Evolutionary conservation across 495 filamentous ascomycete species (phyloP).

Genomic region (Penicillium atrosanguineum): DNA sequence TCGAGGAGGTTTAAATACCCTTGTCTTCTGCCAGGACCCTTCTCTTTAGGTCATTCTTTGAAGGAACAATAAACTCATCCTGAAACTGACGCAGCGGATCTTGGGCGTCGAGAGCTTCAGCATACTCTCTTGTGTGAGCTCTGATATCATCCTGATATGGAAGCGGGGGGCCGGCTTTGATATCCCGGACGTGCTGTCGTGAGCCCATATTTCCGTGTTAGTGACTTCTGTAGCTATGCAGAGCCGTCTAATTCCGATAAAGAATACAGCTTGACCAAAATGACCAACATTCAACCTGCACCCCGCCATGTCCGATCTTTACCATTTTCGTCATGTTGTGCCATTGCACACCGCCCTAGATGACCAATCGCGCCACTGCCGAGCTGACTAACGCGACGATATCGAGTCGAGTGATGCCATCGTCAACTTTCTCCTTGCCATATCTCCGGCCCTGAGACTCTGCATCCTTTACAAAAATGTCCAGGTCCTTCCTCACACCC

Average conservation of each 20-base stretch:
- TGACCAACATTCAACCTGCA: slow-evolving; percentile 1
- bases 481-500: slow-evolving; percentile 25
- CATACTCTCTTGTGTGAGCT: slow-evolving; percentile 51
- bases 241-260: neutral
- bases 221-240: neutral
- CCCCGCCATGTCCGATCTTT: slow-evolving; percentile 13
- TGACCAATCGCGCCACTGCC: slow-evolving; percentile 34
- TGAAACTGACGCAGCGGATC: slow-evolving; percentile 69
- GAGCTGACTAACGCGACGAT: slow-evolving; percentile 33
- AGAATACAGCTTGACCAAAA: neutral
- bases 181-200: slow-evolving; percentile 28
- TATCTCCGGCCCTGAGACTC: neutral
- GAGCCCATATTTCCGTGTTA: slow-evolving; percentile 22
- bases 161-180: slow-evolving; percentile 32
- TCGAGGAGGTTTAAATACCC: slow-evolving; percentile 20
- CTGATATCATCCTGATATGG: slow-evolving; percentile 40
- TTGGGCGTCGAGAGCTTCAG: slow-evolving; percentile 61
- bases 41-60: slow-evolving; percentile 71
- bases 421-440: slow-evolving; percentile 8
- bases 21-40: slow-evolving; percentile 50
- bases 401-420: slow-evolving; percentile 22
- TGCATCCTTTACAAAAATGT: slow-evolving; percentile 21
- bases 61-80: slow-evolving; percentile 80
- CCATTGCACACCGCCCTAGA: slow-evolving; percentile 18
- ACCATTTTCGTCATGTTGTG: slow-evolving; percentile 26